Evolutionary conservation across 139 green algal species (phyloP).

Genomic region (Eudorina sp.): DNA sequence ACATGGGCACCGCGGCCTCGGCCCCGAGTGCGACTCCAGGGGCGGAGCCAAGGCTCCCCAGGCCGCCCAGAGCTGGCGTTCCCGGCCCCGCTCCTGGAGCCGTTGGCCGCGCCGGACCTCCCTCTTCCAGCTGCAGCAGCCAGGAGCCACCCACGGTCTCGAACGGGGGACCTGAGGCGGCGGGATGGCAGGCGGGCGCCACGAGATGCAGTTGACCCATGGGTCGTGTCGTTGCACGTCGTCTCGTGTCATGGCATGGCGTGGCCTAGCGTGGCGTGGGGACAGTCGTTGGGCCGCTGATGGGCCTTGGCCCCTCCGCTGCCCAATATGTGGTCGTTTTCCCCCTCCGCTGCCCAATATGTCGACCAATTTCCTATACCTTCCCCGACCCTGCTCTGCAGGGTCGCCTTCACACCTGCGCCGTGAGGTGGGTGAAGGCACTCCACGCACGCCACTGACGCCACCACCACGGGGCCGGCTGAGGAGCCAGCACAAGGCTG

Average conservation of each 20-base stretch:
- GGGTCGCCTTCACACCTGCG: background rate
- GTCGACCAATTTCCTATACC: background rate
- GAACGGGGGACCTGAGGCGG: background rate
- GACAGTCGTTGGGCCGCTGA: background rate
- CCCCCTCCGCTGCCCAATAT: too few relatives aligned
- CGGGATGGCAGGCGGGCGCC: too few relatives aligned
- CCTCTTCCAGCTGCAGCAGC: constrained; percentile 35
- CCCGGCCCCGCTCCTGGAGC: background rate
- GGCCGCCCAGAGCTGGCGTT: background rate
- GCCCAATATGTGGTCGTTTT: background rate
- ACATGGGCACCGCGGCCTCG: background rate
- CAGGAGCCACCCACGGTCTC: constrained; percentile 3
- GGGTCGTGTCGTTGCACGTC: too few relatives aligned
- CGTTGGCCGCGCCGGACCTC: background rate
- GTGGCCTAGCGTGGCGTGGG: too few relatives aligned
- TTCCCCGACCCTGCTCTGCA: background rate
- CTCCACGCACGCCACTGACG: constrained; percentile 11
- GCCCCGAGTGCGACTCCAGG: background rate
- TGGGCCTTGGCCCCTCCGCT: background rate
- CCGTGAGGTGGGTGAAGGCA: background rate
- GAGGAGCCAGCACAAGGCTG: background rate
- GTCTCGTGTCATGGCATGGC: too few relatives aligned
- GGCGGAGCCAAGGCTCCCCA: background rate
- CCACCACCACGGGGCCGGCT: background rate
- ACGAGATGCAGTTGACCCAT: too few relatives aligned